Base-by-base conservation (phyloP, 306 rosid species). In the Citrullus colocynthis region DNA sequence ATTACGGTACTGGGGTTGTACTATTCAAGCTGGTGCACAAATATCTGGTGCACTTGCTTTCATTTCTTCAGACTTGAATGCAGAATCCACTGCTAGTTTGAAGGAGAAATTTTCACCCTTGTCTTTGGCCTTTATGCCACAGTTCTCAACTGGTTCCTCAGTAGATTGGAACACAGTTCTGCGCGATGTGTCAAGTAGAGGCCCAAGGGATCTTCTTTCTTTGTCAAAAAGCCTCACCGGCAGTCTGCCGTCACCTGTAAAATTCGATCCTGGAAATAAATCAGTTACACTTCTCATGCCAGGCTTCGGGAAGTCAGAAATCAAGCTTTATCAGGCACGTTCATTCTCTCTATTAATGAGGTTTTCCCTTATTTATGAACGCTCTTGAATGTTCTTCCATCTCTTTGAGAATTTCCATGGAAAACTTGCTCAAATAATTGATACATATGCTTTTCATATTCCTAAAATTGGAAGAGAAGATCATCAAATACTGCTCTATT, bases 291-390 rank as follows among this genome's bases (percentile, higher is more conserved):
- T 95, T 83, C 85, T 92, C 85, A 84, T 95, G 93, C 97, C 97
- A 17, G 97, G 99, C 71, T 90, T 95, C 86, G 92, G 89, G 83
- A 92, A 95, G 90, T 87, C 96, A 67, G 97, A 95, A 84, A 91
- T 95, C 86, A 92, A 92, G 86, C 88, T 92, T 74, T 92, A 90
- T 86, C 99, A 95, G 85, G 97, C 87, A 87, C 45, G 87, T 16
- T 75, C 51, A 34, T 77, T 73, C 74, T 65, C 28, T 75, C 44
- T 72, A 42, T 15, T 71, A 48, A 12, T 76, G 10, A 21, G 62
- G 56, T 58, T 49, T 62, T 10, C 70, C 72, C 14, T n/a, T 18
- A 58, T 28, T 32, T 30, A 11, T 30, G 21, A 28, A 28, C 14
- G 21, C 77, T 21, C 7, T 24, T 70, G 37, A 45, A 45, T 45